phyloP scores from a whole-genome alignment of 352 stramenopile species.

The Chrysophaeum taylorii region DNA sequence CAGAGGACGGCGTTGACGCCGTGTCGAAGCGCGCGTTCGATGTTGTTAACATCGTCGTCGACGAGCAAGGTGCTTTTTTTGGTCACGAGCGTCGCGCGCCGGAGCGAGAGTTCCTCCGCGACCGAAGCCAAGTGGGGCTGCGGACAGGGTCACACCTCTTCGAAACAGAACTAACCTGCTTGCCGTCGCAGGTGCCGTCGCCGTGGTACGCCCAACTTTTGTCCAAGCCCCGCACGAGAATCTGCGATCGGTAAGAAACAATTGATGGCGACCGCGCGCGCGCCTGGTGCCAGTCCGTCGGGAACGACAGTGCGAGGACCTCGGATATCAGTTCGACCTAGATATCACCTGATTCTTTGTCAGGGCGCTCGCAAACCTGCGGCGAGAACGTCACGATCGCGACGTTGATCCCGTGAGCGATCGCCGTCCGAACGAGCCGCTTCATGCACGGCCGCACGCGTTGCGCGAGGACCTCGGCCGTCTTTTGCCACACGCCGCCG shows the following conservation, averaged over 20 bases:
- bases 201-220: slow-evolving; percentile 53
- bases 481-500: slow-evolving; percentile 47
- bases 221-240: slow-evolving; percentile 51
- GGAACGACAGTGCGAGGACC: neutral
- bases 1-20: slow-evolving; percentile 55
- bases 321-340: too few relatives aligned
- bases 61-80: slow-evolving; percentile 59
- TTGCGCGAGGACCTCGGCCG: slow-evolving; percentile 44
- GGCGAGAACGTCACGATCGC: slow-evolving; percentile 62
- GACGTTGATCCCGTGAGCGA: slow-evolving; percentile 44
- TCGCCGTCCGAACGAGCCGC: slow-evolving; percentile 43
- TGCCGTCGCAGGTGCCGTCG: slow-evolving; percentile 31
- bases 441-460: slow-evolving; percentile 58
- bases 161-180: too few relatives aligned
- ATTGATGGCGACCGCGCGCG: too few relatives aligned
- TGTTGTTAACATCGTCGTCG: slow-evolving; percentile 66
- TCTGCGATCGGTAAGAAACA: too few relatives aligned
- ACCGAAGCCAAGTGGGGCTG: slow-evolving; percentile 56
- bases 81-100: slow-evolving; percentile 30
- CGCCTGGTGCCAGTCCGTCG: too few relatives aligned
- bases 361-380: too few relatives aligned
- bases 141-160: too few relatives aligned
- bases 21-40: slow-evolving; percentile 47
- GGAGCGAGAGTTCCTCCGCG: slow-evolving; percentile 46
- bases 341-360: too few relatives aligned